A percentile compares a stretch with the other conserved stretches of the same genome.
phyloP scores from a whole-genome alignment of 192 early-diverging fungal species.

The Spizellomyces punctatus region DNA sequence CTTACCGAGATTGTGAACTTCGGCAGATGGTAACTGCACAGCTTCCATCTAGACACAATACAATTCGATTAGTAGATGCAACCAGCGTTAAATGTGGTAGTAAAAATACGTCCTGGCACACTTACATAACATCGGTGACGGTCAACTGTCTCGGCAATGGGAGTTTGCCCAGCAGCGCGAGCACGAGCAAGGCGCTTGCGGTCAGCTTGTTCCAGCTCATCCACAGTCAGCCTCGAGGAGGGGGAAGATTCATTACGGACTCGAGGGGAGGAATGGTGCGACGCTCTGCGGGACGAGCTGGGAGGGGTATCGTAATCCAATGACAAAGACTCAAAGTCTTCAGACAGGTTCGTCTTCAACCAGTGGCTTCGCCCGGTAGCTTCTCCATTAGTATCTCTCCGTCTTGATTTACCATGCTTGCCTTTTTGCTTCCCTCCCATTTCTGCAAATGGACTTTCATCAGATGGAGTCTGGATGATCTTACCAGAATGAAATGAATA shows the following conservation, averaged over 20 bases:
- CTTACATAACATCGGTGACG: slow-evolving; percentile 38
- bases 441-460: too few relatives aligned
- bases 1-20: slow-evolving; percentile 41
- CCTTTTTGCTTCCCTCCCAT: slow-evolving; percentile 5
- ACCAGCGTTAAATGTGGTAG: neutral
- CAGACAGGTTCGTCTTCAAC: neutral
- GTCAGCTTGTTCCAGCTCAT: slow-evolving; percentile 12
- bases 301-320: neutral
- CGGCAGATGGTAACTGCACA: slow-evolving; percentile 47
- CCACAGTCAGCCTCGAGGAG: slow-evolving; percentile 1
- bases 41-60: slow-evolving; percentile 21
- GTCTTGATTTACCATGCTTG: neutral
- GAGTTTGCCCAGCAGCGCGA: neutral
- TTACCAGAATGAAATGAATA: too few relatives aligned
- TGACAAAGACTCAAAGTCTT: neutral
- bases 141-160: slow-evolving; percentile 46
- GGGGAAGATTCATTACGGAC: too few relatives aligned
- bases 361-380: neutral
- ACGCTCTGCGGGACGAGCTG: too few relatives aligned
- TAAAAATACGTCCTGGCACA: neutral
- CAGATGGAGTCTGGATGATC: too few relatives aligned
- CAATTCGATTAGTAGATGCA: neutral
- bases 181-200: slow-evolving; percentile 2
- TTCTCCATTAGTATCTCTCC: neutral
- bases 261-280: too few relatives aligned